A percentile compares a stretch with the other conserved stretches of the same genome.
phyloP scores from a whole-genome alignment of 495 filamentous ascomycete genomes.

The Hyaloscypha finlandica region DNA sequence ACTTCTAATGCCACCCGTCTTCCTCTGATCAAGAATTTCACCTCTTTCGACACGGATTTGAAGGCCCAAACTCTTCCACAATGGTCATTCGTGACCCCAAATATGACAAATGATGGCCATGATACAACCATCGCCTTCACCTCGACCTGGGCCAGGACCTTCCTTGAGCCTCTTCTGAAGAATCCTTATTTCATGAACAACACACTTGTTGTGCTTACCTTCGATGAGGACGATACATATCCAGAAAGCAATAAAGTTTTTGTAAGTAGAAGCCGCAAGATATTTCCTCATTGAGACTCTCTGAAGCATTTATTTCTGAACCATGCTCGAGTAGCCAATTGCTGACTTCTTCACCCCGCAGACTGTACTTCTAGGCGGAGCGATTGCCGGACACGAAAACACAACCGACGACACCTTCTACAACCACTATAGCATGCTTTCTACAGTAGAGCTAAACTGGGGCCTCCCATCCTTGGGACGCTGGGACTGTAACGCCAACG shows the following conservation, averaged over 20 bases:
- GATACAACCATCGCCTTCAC: constrained; percentile 64
- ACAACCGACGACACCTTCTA: constrained; percentile 70
- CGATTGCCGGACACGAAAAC: constrained; percentile 54
- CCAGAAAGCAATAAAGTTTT: constrained; percentile 55
- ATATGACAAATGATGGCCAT: constrained; percentile 66
- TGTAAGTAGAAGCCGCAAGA: background rate
- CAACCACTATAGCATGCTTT: constrained; percentile 68
- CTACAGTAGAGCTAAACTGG: constrained; percentile 62
- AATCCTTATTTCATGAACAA: constrained; percentile 67
- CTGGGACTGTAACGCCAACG: constrained; percentile 62
- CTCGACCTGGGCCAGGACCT: constrained; percentile 56
- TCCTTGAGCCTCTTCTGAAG: constrained; percentile 61
- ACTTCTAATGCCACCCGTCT: constrained; percentile 55
- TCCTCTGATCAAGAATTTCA: constrained; percentile 67
- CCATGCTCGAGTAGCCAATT: too few relatives aligned
- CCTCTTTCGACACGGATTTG: constrained; percentile 59
- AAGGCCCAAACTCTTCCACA: constrained; percentile 59
- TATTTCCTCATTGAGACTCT: too few relatives aligned
- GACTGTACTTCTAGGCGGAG: constrained; percentile 63
- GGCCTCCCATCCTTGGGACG: constrained; percentile 51
- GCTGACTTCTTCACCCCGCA: background rate
- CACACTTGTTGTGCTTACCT: constrained; percentile 67
- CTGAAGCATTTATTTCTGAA: too few relatives aligned
- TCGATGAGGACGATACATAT: constrained; percentile 67
- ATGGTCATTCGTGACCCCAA: constrained; percentile 73